Evolutionary conservation across 1,284 basidiomycete species (phyloP).

Genomic region (Rhizoctonia solani): DNA sequence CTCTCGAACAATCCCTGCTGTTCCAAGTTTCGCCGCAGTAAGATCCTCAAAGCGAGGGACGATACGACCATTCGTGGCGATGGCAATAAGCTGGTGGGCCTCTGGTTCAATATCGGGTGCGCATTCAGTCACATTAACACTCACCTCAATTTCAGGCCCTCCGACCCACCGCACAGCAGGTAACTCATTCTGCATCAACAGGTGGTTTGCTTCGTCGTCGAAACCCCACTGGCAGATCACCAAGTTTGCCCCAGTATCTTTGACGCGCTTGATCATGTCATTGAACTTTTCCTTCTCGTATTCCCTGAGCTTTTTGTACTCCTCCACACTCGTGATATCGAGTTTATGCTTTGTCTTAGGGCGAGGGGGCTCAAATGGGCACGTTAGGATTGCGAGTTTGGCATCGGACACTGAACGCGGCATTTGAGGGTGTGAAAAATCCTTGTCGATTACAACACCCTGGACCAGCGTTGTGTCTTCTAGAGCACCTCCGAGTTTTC

Average conservation of each 20-base stretch:
- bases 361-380: constrained; percentile 97
- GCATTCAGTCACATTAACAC: constrained; percentile 34
- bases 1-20: constrained; percentile 91
- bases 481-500: constrained; percentile 96
- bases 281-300: constrained; percentile 97
- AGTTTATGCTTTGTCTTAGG: constrained; percentile 99
- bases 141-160: constrained; percentile 96
- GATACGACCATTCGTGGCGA: constrained; percentile 97
- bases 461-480: constrained; percentile 93
- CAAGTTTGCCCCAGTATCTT: constrained; percentile 97
- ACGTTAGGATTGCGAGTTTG: constrained; percentile 94
- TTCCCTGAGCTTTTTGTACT: constrained; percentile 91
- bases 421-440: constrained; percentile 99
- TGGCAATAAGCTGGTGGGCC: constrained; percentile 78
- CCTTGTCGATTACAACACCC: constrained; percentile 98
- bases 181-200: constrained; percentile 96
- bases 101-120: constrained; percentile 21
- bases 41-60: constrained; percentile 98
- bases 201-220: constrained; percentile 98
- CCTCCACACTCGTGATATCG: constrained; percentile 97
- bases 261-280: constrained; percentile 96
- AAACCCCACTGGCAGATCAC: constrained; percentile 99
- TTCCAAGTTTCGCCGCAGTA: constrained; percentile 86
- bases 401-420: constrained; percentile 87
- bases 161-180: constrained; percentile 99